Evolutionary conservation across 2,329 filamentous ascomycete genomes (phyloP).

Genomic region (Leptosphaerulina australis): DNA sequence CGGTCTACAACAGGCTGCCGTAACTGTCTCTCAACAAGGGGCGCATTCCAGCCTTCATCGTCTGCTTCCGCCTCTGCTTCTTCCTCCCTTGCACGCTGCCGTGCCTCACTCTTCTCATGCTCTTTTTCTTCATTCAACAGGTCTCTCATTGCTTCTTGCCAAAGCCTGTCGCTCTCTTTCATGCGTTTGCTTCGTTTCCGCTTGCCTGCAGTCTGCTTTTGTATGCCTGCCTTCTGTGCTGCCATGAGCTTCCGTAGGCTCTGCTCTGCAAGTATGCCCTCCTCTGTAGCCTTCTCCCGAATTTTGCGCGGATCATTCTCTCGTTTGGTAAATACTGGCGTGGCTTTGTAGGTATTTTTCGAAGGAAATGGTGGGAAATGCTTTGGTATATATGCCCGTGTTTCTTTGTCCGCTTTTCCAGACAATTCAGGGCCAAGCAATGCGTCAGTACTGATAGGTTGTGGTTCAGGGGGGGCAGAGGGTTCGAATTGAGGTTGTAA

Average conservation of each 20-base stretch:
- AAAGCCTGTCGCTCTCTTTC: slow-evolving; percentile 57
- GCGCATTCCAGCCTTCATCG: slow-evolving; percentile 32
- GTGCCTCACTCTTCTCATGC: slow-evolving; percentile 34
- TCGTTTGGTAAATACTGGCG: slow-evolving; percentile 63
- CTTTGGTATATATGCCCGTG: slow-evolving; percentile 61
- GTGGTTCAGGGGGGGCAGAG: slow-evolving; percentile 48
- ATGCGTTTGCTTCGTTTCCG: slow-evolving; percentile 50
- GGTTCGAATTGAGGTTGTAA: slow-evolving; percentile 51
- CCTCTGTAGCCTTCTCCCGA: slow-evolving; percentile 67
- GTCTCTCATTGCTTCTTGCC: slow-evolving; percentile 62
- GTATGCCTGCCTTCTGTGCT: slow-evolving; percentile 55
- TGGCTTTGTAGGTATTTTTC: slow-evolving; percentile 67
- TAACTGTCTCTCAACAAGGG: slow-evolving; percentile 27
- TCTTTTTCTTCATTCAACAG: slow-evolving; percentile 52
- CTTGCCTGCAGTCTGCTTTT: slow-evolving; percentile 43
- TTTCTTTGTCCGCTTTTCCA: slow-evolving; percentile 54
- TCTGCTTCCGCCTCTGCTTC: slow-evolving; percentile 25
- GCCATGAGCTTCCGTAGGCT: slow-evolving; percentile 65
- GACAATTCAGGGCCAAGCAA: slow-evolving; percentile 61
- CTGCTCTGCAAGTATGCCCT: slow-evolving; percentile 69
- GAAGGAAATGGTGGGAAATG: slow-evolving; percentile 68
- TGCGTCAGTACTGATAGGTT: slow-evolving; percentile 53
- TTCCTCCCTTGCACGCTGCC: slow-evolving; percentile 23
- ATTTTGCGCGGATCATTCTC: slow-evolving; percentile 66
- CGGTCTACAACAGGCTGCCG: slow-evolving; percentile 40